A percentile compares a stretch with the other conserved stretches of the same genome.
Conservation (phyloP, 208 protist genomes). For the Trichomonas tenax region DNA sequence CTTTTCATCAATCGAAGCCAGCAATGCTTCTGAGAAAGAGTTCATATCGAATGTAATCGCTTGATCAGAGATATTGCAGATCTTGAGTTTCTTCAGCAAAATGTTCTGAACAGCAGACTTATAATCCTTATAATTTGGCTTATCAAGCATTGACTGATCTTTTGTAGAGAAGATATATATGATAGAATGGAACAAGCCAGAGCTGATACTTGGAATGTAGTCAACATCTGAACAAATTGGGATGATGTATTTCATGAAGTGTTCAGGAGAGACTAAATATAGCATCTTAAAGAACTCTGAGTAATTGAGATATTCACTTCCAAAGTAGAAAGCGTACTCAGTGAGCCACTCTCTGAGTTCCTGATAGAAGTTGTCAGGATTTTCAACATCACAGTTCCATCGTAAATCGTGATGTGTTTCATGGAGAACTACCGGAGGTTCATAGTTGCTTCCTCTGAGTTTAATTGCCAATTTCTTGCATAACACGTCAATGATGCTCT, state of each 20-base stretch:
- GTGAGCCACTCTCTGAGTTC: not conserved
- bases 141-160: not conserved
- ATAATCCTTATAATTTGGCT: too few relatives aligned
- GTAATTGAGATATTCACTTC: not conserved
- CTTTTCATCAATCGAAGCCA: not conserved
- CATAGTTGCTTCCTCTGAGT: not conserved
- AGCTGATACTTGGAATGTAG: not conserved
- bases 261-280: not conserved
- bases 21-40: not conserved
- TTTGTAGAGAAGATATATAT: not conserved
- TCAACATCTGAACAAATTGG: not conserved
- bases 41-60: not conserved
- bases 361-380: not conserved
- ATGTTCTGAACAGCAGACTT: not conserved
- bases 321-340: not conserved
- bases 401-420: not conserved
- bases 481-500: not conserved
- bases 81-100: not conserved
- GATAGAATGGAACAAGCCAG: not conserved
- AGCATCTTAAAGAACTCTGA: not conserved
- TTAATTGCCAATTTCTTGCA: not conserved
- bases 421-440: not conserved
- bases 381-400: not conserved
- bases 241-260: not conserved
- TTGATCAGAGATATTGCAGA: not conserved